phyloP scores from a whole-genome alignment of 1,284 basidiomycete genomes.

The Fomitopsis pinicola region DNA sequence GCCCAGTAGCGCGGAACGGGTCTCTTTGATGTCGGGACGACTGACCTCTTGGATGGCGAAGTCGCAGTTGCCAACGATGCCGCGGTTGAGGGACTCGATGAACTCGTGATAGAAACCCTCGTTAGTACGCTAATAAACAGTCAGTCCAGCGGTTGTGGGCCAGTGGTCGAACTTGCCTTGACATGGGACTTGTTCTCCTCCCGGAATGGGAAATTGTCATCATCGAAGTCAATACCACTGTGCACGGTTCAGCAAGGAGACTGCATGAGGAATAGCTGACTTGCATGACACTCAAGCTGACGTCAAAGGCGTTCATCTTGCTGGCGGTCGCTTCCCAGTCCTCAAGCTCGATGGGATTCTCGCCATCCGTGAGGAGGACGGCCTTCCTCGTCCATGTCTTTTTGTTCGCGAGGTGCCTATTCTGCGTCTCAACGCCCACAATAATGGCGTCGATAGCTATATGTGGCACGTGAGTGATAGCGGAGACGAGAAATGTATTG shows the following conservation, averaged over 20 bases:
- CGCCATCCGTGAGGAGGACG: constrained; percentile 78
- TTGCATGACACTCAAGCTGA: constrained; percentile 64
- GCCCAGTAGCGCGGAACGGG: constrained; percentile 60
- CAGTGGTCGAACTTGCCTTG: constrained; percentile 47
- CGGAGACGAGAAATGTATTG: neutral
- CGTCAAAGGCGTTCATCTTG: constrained; percentile 61
- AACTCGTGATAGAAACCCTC: constrained; percentile 74
- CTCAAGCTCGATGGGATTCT: constrained; percentile 64
- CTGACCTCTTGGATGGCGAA: constrained; percentile 65
- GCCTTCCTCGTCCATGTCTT: constrained; percentile 81
- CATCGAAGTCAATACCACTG: constrained; percentile 85
- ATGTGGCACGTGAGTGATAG: neutral
- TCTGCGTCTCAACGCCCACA: constrained; percentile 79
- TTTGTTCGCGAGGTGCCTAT: constrained; percentile 55
- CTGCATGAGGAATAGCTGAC: constrained; percentile 21
- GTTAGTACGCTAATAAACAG: constrained; percentile 57
- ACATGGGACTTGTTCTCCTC: constrained; percentile 67
- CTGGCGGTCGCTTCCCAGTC: constrained; percentile 69
- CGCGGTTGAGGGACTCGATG: constrained; percentile 38
- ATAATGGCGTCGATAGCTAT: constrained; percentile 85
- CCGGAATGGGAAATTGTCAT: constrained; percentile 57
- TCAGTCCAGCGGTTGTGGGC: neutral
- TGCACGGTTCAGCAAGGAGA: constrained; percentile 6
- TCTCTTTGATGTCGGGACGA: constrained; percentile 65
- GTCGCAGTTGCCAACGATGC: constrained; percentile 66